Base-by-base conservation (phyloP, 2,329 filamentous ascomycete genomes). In the Monosporascus sp. region DNA sequence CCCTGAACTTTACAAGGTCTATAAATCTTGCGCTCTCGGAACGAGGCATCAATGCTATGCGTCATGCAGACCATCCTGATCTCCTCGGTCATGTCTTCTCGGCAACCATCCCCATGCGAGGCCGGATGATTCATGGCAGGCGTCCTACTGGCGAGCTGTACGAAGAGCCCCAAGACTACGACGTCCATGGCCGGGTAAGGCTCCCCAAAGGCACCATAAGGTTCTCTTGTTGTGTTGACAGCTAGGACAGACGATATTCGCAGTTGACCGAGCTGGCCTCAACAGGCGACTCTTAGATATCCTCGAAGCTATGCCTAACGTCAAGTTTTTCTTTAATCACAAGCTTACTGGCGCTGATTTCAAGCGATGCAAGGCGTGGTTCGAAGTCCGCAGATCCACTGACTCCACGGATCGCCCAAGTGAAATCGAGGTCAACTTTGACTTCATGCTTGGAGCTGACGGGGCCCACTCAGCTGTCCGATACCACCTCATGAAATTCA, bases 21-120 rank as follows among this genome's bases (percentile, higher is more conserved):
- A 99, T 99, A 76, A 99, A 99, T 67, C 75, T 99, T 52, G 93
- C 94, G 22, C 78, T 99, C 1, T 97, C 94, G 0, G 92, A 97
- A 69, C 85, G 94, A 54, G 94, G 94, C 35, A 92, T 97, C 69
- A 89, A 94, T 69, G 89, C 93, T 22, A 86, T 99, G 72, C 81
- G 82, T 50, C 77, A 88, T 62, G 83, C 89, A 1, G 82, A 83
- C 25, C 80, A 85, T 35, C 73, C 82, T 3, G 79, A 77, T 3
- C 79, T 97, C 37, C 75, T 96, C 35, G 79, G 92, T 14, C 78
- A 85, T 61, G 83, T 97, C 35, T 78, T 96, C 63, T 76, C 75
- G 1, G 83, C 87, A 50, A 93, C 92, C 0, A 90, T 97, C 55
- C 92, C 93, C 11, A 97, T 99, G 91, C 79, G 88, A 68, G 94